Base-by-base conservation (phyloP, 129 eudicot species). In the Helianthus tuberosus region DNA sequence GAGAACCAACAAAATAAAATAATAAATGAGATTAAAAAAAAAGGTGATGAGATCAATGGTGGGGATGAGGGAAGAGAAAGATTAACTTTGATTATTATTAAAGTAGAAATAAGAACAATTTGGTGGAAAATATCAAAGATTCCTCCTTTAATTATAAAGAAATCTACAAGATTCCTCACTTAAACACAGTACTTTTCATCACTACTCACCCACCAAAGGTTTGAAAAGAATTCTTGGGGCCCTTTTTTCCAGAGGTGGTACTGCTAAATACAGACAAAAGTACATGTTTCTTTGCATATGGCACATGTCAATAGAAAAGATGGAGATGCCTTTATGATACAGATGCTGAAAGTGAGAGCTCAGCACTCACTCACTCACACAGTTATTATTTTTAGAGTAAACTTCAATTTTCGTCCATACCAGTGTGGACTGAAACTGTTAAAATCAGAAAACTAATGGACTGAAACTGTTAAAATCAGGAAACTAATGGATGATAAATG, bases 291-390 rank as follows among this genome's bases (percentile, higher is more conserved):
- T 9, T 8, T 27, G 74, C 73, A 35, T 64, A 32, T 43, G 2
- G 78, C 64, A 79, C 68, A 79, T 44, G 27, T 61, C 17, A 0
- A 4, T 51, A 2, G 77, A 78, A 71, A 71, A 72, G 82, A 39
- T 43, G 4, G 57, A 64, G 73, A 64, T 78, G 43, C 82, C 73
- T 71, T 71, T 71, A 64, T 69, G 66, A 77, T 63, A 60, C 63
- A 59, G 75, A 57, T 77, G 82, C 77, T 72, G 74, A 72, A 50
- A 64, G 78, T 44, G 82, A 78, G 73, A 63, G 82, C 32, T 62
- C 44, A 54, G 77, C 82, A 78, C 73, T 67, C 66, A 52, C 27
- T 23, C 32, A 65, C 66, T n/a, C n/a, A n/a, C n/a, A 39, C 73
- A 43, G 41, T 60, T 61, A 0, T 46, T 25, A 20, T 7, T 66